Conservation (phyloP, 176 grass and related monocot species). For the Pontederia paniculata region DNA sequence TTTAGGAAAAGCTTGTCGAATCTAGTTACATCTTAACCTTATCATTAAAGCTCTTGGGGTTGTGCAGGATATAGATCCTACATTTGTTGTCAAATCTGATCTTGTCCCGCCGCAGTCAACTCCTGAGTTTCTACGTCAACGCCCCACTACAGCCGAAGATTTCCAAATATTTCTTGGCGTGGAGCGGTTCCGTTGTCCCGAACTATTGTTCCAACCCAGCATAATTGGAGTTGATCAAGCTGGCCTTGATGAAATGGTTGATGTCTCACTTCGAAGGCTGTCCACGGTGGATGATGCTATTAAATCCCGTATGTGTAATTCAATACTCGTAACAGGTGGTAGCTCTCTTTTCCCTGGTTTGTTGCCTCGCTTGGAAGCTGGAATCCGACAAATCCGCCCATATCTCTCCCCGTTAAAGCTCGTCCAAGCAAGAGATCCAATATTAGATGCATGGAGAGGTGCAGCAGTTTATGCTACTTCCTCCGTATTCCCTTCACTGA, state of each 20-base stretch:
- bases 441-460: constrained; percentile 83
- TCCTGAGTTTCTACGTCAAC: constrained; percentile 35
- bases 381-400: constrained; percentile 56
- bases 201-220: constrained; percentile 75
- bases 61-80: constrained; percentile 76
- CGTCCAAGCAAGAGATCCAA: constrained; percentile 42
- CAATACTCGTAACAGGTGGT: constrained; percentile 68
- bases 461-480: constrained; percentile 55
- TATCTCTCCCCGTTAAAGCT: constrained; percentile 66
- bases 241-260: constrained; percentile 72
- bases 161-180: constrained; percentile 58
- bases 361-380: constrained; percentile 63
- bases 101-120: constrained; percentile 21
- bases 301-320: constrained; percentile 67
- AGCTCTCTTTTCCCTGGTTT: constrained; percentile 69
- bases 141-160: constrained; percentile 55
- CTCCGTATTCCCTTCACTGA: constrained; percentile 39
- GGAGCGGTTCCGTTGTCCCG: constrained; percentile 69
- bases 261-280: constrained; percentile 60
- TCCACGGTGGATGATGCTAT: constrained; percentile 33
- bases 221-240: constrained; percentile 81
- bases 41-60: background rate
- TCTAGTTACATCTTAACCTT: background rate
- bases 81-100: constrained; percentile 56
- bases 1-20: no score